These are phyloP conservation scores for Corchorus olitorius DNA, from an alignment of 345 rosid species.

Conservation along the genomic window DNA sequence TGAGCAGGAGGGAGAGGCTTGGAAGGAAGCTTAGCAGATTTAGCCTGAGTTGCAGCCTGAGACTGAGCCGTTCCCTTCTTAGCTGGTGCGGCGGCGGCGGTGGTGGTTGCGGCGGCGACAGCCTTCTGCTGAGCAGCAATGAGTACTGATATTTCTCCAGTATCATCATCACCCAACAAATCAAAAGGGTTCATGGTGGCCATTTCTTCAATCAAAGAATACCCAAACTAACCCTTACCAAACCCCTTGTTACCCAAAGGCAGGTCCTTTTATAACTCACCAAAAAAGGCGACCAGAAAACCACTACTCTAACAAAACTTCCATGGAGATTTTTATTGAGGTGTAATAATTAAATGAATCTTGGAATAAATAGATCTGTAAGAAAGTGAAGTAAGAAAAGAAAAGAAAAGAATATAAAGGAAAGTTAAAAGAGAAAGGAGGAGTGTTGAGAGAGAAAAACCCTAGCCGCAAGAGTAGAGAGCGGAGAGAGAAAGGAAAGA, in stretches of 20 bases:
- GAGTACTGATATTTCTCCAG: constrained; percentile 66
- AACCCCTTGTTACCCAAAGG: not conserved
- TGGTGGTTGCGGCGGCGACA: constrained; percentile 23
- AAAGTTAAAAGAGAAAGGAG: not conserved
- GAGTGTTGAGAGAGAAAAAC: constrained; percentile 23
- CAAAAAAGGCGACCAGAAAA: constrained; percentile 30
- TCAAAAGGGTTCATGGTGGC: constrained; percentile 81
- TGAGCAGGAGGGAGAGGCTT: constrained; percentile 78
- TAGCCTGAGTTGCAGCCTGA: constrained; percentile 36
- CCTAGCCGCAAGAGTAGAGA: constrained; percentile 39
- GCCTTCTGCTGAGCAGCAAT: constrained; percentile 54
- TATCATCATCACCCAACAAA: constrained; percentile 75
- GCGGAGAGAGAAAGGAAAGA: constrained; percentile 7
- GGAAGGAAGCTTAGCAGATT: constrained; percentile 66
- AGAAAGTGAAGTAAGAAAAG: not conserved
- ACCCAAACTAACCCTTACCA: not conserved
- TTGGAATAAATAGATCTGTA: constrained; percentile 15
- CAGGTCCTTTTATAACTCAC: not conserved
- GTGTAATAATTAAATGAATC: not conserved
- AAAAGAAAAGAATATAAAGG: not conserved
- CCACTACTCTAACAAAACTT: constrained; percentile 34
- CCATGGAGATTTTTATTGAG: constrained; percentile 15
- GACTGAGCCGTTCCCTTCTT: constrained; percentile 10
- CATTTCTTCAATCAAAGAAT: constrained; percentile 42
- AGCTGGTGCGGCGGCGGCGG: constrained; percentile 16